phyloP scores from a whole-genome alignment of 306 rosid genomes.

The Comarum palustre region DNA sequence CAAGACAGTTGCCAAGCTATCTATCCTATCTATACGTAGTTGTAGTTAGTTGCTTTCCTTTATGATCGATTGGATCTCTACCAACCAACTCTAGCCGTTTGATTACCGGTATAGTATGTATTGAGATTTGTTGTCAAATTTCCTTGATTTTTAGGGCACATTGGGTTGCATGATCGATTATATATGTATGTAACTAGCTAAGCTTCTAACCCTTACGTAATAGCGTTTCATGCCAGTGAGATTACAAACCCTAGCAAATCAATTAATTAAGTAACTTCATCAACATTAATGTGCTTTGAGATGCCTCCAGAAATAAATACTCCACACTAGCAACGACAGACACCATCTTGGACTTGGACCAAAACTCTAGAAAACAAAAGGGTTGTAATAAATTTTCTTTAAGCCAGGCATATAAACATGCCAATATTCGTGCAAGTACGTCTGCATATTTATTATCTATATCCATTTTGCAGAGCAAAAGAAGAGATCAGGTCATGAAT shows the following conservation, averaged over 20 bases:
- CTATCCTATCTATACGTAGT: not conserved
- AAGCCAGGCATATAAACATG: slow-evolving; percentile 4
- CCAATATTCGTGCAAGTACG: slow-evolving; percentile 34
- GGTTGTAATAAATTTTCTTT: not conserved
- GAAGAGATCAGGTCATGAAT: not conserved
- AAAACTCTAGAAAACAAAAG: not conserved
- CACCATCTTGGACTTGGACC: slow-evolving; percentile 18
- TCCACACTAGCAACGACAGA: slow-evolving; percentile 30
- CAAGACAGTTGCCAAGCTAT: not conserved
- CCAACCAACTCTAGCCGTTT: not conserved
- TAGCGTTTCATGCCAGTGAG: not conserved
- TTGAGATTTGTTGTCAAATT: slow-evolving; percentile 36
- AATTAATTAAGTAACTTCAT: slow-evolving; percentile 8
- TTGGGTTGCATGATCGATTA: slow-evolving; percentile 31
- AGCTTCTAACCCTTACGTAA: not conserved
- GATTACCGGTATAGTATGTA: not conserved
- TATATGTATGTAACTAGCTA: not conserved
- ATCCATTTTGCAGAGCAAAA: slow-evolving; percentile 4
- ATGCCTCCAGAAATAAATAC: slow-evolving; percentile 26
- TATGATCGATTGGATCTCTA: not conserved
- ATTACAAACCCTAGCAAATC: slow-evolving; percentile 30
- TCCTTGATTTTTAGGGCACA: slow-evolving; percentile 31
- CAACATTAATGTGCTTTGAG: slow-evolving; percentile 39
- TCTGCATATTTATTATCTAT: not conserved
- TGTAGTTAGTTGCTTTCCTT: not conserved